Base-by-base conservation (phyloP, 2,329 filamentous ascomycete genomes). In the Trichoderma aggressivum region DNA sequence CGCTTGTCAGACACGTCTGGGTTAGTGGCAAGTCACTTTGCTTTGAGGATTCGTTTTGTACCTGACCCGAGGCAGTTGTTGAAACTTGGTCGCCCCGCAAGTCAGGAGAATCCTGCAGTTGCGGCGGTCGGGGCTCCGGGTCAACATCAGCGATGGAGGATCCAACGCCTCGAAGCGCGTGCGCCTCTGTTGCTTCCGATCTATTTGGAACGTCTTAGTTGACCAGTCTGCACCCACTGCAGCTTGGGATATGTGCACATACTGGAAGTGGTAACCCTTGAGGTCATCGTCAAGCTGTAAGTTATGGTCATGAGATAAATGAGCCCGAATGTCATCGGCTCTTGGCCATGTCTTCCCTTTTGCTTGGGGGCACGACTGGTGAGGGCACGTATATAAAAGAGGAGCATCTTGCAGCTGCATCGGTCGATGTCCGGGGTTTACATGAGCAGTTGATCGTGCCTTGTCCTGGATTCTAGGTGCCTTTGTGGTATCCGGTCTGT, bases 261-360 rank as follows among this genome's bases (percentile, higher is more conserved):
- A 75, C 74, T 64, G 74, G 61, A 76, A 69, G 16, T 78, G 60
- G 62, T 79, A 87, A 16, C 74, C 53, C 24, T 78, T 77, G 10
- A 87, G 72, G 30, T 84, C 81, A n/a, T 81, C 79, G 2, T 84
- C 82, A 3, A 78, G 71, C 5, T 71, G 30, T 3, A 79, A 77
- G 0, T 74, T 73, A 78, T 97, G 94, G 75, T 93, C 89, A 11
- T 90, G 87, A 62, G 83, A 84, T 59, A 97, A 85, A 78, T 97
- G 94, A 39, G 91, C 89, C 72, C 90, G 90, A 79, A 97, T 97
- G 77, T 97, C 97, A 79, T 98, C 94, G 65, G 90, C 84, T 24
- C 94, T 88, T 1, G 91, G 91, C 93, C 93, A 97, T 78, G 97
- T 97, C 1, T 83, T 50, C 43, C n/a, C 72, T 11, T 64, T 66